Percentiles rank a stretch among this genome's conserved stretches.
Evolutionary conservation across 176 grass and related monocot species (phyloP).

Genomic region (Eremochloa ophiuroides): DNA sequence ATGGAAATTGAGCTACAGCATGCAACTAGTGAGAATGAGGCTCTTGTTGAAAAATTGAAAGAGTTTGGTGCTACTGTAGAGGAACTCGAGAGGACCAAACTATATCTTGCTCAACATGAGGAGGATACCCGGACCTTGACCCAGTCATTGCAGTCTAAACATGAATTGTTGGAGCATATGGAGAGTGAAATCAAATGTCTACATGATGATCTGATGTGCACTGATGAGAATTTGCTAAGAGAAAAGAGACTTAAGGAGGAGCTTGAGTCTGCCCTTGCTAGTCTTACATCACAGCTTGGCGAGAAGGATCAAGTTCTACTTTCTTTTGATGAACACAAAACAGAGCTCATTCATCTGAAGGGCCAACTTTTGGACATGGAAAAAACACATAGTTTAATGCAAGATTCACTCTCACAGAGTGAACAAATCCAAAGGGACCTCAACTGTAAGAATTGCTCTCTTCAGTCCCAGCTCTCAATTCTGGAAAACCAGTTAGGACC

Average conservation of each 20-base stretch:
- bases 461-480: constrained; percentile 38
- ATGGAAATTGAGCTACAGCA: constrained; percentile 71
- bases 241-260: constrained; percentile 59
- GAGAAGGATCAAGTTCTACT: constrained; percentile 64
- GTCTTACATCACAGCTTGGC: constrained; percentile 60
- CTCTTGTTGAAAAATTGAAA: constrained; percentile 48
- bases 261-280: constrained; percentile 58
- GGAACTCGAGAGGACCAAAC: constrained; percentile 63
- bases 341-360: constrained; percentile 48
- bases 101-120: constrained; percentile 46
- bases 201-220: constrained; percentile 33
- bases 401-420: constrained; percentile 52
- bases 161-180: constrained; percentile 51
- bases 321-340: constrained; percentile 72
- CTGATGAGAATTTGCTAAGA: constrained; percentile 38
- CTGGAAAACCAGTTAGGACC: constrained; percentile 54
- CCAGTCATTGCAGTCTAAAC: constrained; percentile 57
- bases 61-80: constrained; percentile 37
- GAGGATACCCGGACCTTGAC: constrained; percentile 44
- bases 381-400: constrained; percentile 62
- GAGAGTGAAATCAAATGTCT: constrained; percentile 69
- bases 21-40: constrained; percentile 37
- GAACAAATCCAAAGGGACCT: constrained; percentile 59
- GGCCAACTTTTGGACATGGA: constrained; percentile 47
- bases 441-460: constrained; percentile 37